phyloP scores from a whole-genome alignment of 768 basidiomycete genomes.

The Glaciozyma martinii region DNA sequence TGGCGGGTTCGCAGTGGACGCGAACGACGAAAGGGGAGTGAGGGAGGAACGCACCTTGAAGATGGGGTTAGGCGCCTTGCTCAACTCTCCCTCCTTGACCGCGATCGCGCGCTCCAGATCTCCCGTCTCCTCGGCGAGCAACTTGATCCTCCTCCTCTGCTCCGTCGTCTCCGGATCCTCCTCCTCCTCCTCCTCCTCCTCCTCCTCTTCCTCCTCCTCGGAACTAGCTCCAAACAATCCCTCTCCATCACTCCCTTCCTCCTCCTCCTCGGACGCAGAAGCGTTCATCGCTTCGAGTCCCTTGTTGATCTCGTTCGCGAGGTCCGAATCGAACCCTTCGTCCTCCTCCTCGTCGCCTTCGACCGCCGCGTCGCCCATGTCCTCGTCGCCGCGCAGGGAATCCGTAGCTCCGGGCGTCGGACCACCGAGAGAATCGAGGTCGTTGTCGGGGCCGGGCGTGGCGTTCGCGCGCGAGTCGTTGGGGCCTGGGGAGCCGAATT shows the following conservation, averaged over 20 bases:
- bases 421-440: conserved; percentile 54
- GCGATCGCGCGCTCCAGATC: conserved; percentile 80
- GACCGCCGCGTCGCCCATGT: conserved; percentile 53
- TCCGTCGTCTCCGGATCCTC: conserved; percentile 29
- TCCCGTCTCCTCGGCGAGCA: conserved; percentile 78
- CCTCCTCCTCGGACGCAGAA: conserved; percentile 45
- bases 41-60: conserved; percentile 55
- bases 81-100: conserved; percentile 74
- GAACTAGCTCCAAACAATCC: conserved; percentile 29
- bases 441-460: background rate
- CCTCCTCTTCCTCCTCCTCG: conserved; percentile 56
- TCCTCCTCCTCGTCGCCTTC: conserved; percentile 53
- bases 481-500: conserved; percentile 7
- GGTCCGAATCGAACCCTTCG: conserved; percentile 76
- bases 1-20: background rate
- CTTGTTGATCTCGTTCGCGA: conserved; percentile 76
- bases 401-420: conserved; percentile 61
- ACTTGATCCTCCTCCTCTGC: conserved; percentile 47
- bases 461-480: background rate
- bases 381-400: conserved; percentile 55
- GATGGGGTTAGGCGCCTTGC: conserved; percentile 72
- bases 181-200: conserved; percentile 28
- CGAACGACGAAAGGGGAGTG: background rate
- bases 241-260: conserved; percentile 44
- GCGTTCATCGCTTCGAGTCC: conserved; percentile 52